A percentile compares a stretch with the other conserved stretches of the same genome.
phyloP scores from a whole-genome alignment of 257 asterid genomes.

The Penstemon newberryi region DNA sequence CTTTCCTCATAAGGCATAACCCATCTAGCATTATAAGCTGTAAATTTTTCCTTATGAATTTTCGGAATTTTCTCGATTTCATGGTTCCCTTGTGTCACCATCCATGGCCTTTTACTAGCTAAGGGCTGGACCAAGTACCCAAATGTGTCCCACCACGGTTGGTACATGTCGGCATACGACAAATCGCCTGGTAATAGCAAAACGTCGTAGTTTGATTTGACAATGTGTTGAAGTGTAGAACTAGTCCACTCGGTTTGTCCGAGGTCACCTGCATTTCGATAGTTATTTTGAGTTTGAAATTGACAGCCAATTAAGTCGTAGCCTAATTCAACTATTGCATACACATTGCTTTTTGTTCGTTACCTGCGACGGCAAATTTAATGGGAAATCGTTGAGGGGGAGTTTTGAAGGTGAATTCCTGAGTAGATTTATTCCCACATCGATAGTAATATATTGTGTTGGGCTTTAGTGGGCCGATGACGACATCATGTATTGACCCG shows the following conservation, averaged over 20 bases:
- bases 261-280: conserved; percentile 50
- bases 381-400: conserved; percentile 59
- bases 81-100: conserved; percentile 82
- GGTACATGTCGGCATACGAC: conserved; percentile 52
- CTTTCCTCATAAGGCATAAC: conserved; percentile 57
- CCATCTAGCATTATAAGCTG: conserved; percentile 71
- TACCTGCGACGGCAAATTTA: conserved; percentile 62
- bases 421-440: conserved; percentile 38
- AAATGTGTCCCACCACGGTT: conserved; percentile 63
- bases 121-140: conserved; percentile 55
- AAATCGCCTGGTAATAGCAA: conserved; percentile 64
- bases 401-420: conserved; percentile 52
- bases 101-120: conserved; percentile 69
- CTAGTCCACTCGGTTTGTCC: conserved; percentile 64
- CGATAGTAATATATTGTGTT: conserved; percentile 55
- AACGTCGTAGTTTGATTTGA: conserved; percentile 27
- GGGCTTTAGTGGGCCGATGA: conserved; percentile 67
- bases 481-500: conserved; percentile 57
- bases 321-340: neutral
- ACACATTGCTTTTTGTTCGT: too few relatives aligned
- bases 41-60: conserved; percentile 29
- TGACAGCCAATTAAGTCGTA: too few relatives aligned
- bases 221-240: conserved; percentile 50
- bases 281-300: neutral
- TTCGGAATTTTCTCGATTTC: conserved; percentile 47